Percentiles rank a stretch among this genome's conserved stretches.
Evolutionary conservation across 495 filamentous ascomycete species (phyloP).

Genomic region (Venustampulla echinocandica): DNA sequence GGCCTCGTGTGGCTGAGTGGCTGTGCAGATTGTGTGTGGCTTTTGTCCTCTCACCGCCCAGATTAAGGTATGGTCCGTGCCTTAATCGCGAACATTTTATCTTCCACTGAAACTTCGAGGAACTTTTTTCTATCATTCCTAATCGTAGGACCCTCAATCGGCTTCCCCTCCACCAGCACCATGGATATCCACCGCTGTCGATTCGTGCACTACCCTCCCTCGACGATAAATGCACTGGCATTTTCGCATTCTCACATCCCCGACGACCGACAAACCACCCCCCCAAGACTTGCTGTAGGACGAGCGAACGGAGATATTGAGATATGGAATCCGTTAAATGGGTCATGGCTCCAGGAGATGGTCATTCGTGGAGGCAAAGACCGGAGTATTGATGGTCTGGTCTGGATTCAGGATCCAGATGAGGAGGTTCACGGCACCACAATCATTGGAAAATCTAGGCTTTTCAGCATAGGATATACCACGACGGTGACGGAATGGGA

Average conservation of each 20-base stretch:
- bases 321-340: conserved; percentile 89
- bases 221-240: conserved; percentile 86
- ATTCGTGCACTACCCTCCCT: conserved; percentile 89
- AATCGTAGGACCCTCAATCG: background rate
- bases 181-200: conserved; percentile 98
- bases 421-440: conserved; percentile 54
- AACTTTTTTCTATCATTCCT: conserved; percentile 16
- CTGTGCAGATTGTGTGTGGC: background rate
- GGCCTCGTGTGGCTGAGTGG: too few species aligned
- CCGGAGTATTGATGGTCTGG: conserved; percentile 78
- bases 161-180: conserved; percentile 10
- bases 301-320: conserved; percentile 94
- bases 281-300: conserved; percentile 75
- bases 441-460: conserved; percentile 63
- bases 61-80: conserved; percentile 1
- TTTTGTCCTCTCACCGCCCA: background rate
- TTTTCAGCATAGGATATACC: conserved; percentile 96
- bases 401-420: conserved; percentile 83
- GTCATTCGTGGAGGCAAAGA: conserved; percentile 77
- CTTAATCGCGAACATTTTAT: conserved; percentile 10
- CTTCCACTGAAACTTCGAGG: conserved; percentile 15
- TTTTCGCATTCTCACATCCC: conserved; percentile 75
- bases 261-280: conserved; percentile 38
- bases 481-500: conserved; percentile 92
- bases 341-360: conserved; percentile 83